A percentile compares a stretch with the other conserved stretches of the same genome.
Conservation (phyloP, 257 asterid species). For the Rehmannia glutinosa region DNA sequence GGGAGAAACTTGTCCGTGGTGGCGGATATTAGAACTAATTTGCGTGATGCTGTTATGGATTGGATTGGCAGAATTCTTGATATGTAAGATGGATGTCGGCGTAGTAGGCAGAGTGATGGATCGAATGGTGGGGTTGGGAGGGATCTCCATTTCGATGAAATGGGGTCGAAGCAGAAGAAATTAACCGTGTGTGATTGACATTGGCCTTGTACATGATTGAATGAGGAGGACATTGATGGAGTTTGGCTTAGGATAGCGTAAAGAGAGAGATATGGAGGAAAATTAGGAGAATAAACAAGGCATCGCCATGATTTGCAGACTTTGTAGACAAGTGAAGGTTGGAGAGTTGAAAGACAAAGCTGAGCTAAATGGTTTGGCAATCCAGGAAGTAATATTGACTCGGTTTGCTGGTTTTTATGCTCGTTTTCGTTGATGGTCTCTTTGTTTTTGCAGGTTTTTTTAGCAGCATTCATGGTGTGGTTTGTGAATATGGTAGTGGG, state of each 20-base stretch:
- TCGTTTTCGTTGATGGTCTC: neutral
- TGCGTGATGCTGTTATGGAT: conserved; percentile 36
- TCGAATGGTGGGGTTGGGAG: conserved; percentile 47
- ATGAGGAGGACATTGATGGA: conserved; percentile 2
- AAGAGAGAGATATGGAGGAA: conserved; percentile 55
- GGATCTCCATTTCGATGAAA: conserved; percentile 50
- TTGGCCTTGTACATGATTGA: neutral
- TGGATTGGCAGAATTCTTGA: conserved; percentile 65
- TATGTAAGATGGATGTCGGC: conserved; percentile 60
- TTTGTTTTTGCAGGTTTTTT: conserved; percentile 24
- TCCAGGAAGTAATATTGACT: conserved; percentile 41
- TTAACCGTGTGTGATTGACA: conserved; percentile 23
- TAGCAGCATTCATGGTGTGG: conserved; percentile 14
- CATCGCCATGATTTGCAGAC: conserved; percentile 73
- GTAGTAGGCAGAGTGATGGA: conserved; percentile 36
- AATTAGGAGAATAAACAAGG: conserved; percentile 46
- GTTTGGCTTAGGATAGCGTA: conserved; percentile 39
- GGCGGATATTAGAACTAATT: conserved; percentile 47
- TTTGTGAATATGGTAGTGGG: neutral
- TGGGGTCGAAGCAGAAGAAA: conserved; percentile 54
- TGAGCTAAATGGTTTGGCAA: conserved; percentile 66
- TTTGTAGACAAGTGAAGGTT: conserved; percentile 44
- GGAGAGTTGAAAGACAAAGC: conserved; percentile 45
- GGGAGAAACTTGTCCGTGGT: conserved; percentile 54
- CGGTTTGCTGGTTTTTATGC: neutral